Evolutionary conservation across 495 filamentous ascomycete genomes (phyloP), one percentile per base, ranked within the genome.

Genomic region (Hypoxylon trugodes): DNA sequence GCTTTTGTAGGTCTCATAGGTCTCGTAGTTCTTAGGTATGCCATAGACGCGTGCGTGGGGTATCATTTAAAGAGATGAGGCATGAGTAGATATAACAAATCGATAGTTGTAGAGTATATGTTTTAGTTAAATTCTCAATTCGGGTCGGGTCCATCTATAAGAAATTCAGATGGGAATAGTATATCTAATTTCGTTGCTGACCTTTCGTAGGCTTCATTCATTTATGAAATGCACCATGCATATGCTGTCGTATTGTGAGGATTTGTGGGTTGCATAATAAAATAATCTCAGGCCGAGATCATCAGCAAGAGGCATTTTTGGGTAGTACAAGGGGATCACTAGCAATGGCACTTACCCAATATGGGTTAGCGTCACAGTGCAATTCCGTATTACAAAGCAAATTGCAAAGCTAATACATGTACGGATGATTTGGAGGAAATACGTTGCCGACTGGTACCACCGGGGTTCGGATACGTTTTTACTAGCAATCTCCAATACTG

Each of bases 231-330:
- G 7, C 28, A 7, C 32, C 25, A 51, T 37, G 36, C 7, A 26
- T 12, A 19, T 15, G 25, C 16, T 1, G 60, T 64, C 18, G 41
- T 55, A 55, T 51, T 36, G 24, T 53, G 57, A 61, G 63, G 51
- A 66, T 66, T 61, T 25, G 38, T 10, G 48, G 22, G 22, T 50
- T 53, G 57, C 63, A 61, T 61, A 57, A 61, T 13, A 26, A 55
- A 42, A 38, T 38, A 57, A 66, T 57, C 51, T 61, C 43, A 66
- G n/a, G 52, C 36, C 51, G 45, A 53, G 57, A 66, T 66, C 57
- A 33, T 55, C 56, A 33, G 47, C 4, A 35, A 47, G 63, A 61
- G 63, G 63, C 52, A 66, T 66, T 66, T 66, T 66, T 48, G 40
- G 9, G 49, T 52, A 43, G 35, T 19, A 55, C 54, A 59, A 66